Base-by-base conservation (phyloP, 331 rosid genomes). In the Erythrophleum ivorense region DNA sequence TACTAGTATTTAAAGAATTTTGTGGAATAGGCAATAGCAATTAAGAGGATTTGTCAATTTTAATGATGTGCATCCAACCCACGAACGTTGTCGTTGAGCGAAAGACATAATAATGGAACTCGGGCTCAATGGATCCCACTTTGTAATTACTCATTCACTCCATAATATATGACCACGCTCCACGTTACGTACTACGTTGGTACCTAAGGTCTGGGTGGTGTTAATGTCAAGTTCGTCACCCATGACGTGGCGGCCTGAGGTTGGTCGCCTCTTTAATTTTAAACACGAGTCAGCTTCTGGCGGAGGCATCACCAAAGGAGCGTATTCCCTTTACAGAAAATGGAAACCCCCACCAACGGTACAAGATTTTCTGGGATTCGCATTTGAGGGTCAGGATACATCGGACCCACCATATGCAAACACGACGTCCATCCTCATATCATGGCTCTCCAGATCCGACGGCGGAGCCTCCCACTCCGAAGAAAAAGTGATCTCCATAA, bases 391-490 rank as follows among this genome's bases (percentile, higher is more conserved):
- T 29, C 48, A 76, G 31, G 59, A 76, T 71, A 75, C 63, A 59
- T 64, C 50, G 74, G 82, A 6, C 79, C 87, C 87, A 80, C 66
- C 15, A n/a, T 33, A 55, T 15, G 12, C 7, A 36, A 4, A 18
- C 29, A 21, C 29, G 49, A 19, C 58, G 19, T 49, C 46, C 54
- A 40, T 34, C n/a, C 36, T 80, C 36, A 10, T 21, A 68, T 9
- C 18, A n/a, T 34, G 18, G n/a, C 79, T 54, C 18, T 59, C 59
- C 41, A 45, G 60, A 18, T 15, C 59, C 18, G 71, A 18, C 79
- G 57, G 79, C 74, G 74, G 38, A 69, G n/a, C 10, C 36, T 38
- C 41, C 41, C 3, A 38, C 41, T 38, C 5, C 3, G 5, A 38
- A 38, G 41, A 38, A 38, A 38, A 3, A 38, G 8, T 62, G 41